These are phyloP conservation scores for Xylaria digitata DNA, from an alignment of 2,329 filamentous ascomycete genomes.

Conservation along the genomic window DNA sequence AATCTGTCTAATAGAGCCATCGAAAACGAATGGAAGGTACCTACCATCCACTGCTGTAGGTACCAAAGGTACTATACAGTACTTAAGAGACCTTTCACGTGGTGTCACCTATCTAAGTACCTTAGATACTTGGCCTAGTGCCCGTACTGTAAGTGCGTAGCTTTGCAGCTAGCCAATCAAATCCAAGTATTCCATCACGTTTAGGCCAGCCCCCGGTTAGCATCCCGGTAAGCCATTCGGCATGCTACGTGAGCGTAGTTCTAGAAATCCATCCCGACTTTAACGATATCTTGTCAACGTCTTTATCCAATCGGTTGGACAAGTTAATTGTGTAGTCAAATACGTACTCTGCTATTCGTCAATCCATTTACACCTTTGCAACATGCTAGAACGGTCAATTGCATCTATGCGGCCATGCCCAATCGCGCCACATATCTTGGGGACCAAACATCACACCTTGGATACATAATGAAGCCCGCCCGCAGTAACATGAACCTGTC, in stretches of 20 bases:
- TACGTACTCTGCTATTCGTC: not conserved
- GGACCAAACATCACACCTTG: not conserved
- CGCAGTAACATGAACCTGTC: not conserved
- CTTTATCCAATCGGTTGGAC: not conserved
- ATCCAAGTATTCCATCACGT: constrained; percentile 22
- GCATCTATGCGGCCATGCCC: not conserved
- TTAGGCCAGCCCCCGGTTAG: not conserved
- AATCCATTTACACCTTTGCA: too few species aligned
- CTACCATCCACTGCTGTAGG: too few species aligned
- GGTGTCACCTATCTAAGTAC: too few species aligned
- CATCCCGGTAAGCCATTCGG: not conserved
- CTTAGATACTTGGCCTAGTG: too few species aligned
- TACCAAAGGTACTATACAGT: too few species aligned
- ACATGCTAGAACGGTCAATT: not conserved
- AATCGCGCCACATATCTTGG: not conserved
- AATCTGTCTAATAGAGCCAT: too few species aligned
- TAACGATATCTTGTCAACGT: not conserved
- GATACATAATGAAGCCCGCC: constrained; percentile 6
- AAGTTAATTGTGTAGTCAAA: not conserved
- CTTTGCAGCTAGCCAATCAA: constrained; percentile 22
- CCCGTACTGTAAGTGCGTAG: too few species aligned
- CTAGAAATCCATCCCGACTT: not conserved
- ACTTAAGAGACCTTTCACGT: too few species aligned
- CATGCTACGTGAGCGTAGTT: not conserved
- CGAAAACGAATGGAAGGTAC: too few species aligned